Base-by-base conservation (phyloP, 2,329 filamentous ascomycete genomes). In the Trichothecium roseum region DNA sequence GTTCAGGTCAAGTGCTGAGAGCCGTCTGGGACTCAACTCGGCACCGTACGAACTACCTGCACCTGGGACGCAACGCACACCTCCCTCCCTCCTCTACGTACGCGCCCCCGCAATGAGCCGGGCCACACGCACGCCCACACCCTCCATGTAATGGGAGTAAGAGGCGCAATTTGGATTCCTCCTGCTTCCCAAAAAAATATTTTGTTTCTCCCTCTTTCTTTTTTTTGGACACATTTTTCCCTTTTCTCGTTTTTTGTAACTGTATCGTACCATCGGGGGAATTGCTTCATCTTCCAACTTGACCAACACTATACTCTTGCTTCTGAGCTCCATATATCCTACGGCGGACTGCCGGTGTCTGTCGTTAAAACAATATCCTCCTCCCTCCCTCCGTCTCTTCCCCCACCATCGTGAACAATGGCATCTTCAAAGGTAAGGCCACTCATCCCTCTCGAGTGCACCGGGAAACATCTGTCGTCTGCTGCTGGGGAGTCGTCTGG, bases 381-480 rank as follows among this genome's bases (percentile, higher is more conserved):
- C 20, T 24, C 10, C n/a, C n/a, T n/a, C n/a, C n/a, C n/a, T n/a
- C n/a, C n/a, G n/a, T 13, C 30, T 18, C 5, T 5, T 17, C 17
- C 50, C 37, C 42, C 45, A 47, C 54, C 52, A 44, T 53, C 48
- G 54, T 55, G 53, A 59, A 62, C 62, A 65, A 76, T 76, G 72
- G 71, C 72, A 57, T 76, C 71, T 53, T 75, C 72, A 55, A 75
- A 74, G 66, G 72, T 76, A 74, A 51, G 53, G 50, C 43, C 39
- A 39, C 16, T 8, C 18, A 24, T 24, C 10, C 6, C 10, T 10
- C 20, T 24, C 6, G 20, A 10, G 10, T 24, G 20, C 6, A 24
- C 20, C 10, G 43, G 36, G 37, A 40, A 40, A 39, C 43, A 29
- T 41, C 42, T 44, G 42, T 42, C 40, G 39, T 43, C 38, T 43